Conservation (phyloP, 2,329 filamentous ascomycete species). For the Aspergillus sp. region DNA sequence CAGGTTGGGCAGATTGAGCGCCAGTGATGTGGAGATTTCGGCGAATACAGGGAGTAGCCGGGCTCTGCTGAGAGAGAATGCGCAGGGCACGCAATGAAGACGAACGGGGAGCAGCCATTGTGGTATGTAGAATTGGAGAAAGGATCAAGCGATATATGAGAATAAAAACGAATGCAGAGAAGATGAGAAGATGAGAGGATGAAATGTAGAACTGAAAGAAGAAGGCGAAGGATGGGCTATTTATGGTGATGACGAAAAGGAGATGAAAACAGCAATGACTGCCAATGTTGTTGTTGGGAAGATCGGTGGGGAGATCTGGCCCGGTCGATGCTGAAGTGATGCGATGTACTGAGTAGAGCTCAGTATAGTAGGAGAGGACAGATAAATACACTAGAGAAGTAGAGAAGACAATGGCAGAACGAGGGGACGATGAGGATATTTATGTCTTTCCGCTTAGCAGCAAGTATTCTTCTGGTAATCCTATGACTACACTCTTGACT, state of each 20-base stretch:
- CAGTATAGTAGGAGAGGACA: not conserved
- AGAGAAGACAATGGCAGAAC: not conserved
- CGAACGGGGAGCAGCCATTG: slow-evolving; percentile 41
- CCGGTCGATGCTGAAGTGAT: not conserved
- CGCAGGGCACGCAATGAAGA: slow-evolving; percentile 41
- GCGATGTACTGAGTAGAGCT: not conserved
- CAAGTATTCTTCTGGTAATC: not conserved
- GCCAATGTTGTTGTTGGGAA: not conserved
- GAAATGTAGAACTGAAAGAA: not conserved
- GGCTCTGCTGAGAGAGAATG: slow-evolving; percentile 34
- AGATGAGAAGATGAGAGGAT: slow-evolving; percentile 2
- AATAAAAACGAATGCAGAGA: slow-evolving; percentile 1
- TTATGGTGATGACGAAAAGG: not conserved
- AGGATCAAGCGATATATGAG: not conserved
- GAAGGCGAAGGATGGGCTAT: not conserved
- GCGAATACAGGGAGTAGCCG: slow-evolving; percentile 27
- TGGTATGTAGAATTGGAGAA: slow-evolving; percentile 3
- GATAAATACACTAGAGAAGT: not conserved
- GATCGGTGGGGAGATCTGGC: not conserved
- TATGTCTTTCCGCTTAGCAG: not conserved
- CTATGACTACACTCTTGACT: not conserved
- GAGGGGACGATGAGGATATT: not conserved
- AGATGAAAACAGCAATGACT: not conserved
- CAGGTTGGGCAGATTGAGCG: slow-evolving; percentile 48
- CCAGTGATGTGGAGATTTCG: slow-evolving; percentile 56